Evolutionary conservation across 805 yeast genomes (phyloP), one percentile per base, ranked within the genome.

Genomic region (Phaffomyces opuntiae): DNA sequence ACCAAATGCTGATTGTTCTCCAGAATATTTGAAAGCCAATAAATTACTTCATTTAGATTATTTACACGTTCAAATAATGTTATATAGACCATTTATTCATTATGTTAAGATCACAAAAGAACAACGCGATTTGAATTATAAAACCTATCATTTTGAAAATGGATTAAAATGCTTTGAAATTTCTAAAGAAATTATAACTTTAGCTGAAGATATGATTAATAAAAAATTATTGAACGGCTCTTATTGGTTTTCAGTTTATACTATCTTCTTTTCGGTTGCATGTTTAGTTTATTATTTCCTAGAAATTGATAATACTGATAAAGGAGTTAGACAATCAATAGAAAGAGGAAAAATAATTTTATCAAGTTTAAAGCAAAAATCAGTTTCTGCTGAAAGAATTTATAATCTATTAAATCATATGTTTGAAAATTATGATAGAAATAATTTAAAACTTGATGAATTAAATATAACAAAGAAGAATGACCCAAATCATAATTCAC

Each of bases 211-310:
- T 51, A 79, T 89, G 87, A 78, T 85, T 47, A 74, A 77, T 50
- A 78, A 80, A 48, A 76, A 83, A 49, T 69, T 86, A 55, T 68
- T 89, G 47, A 79, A 86, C 53, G 96, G 96, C 2, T 86, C 95
- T 0, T 90, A 89, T 61, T 88, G 96, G 96, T 89, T 87, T 58
- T 83, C 93, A n/a, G 81, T 85, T 62, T 89, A 89, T 63, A 88
- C 96, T 0, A 83, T 89, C n/a, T 89, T 89, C 61, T 89, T 87
- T 62, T 81, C 95, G 1, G 90, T 89, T 42, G 95, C 96, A 0
- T 87, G 96, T 53, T 70, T 89, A 55, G 80, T 87, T 7, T 89
- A 84, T 59, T 89, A 88, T 60, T 55, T 62, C 11, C 69, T 74
- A 34, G 67, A 69, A 24, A 64, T 66, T 19, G 75, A 74, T 49